These are phyloP conservation scores for Aspergillus unguis DNA, from an alignment of 2,329 filamentous ascomycete species.

Conservation along the genomic window DNA sequence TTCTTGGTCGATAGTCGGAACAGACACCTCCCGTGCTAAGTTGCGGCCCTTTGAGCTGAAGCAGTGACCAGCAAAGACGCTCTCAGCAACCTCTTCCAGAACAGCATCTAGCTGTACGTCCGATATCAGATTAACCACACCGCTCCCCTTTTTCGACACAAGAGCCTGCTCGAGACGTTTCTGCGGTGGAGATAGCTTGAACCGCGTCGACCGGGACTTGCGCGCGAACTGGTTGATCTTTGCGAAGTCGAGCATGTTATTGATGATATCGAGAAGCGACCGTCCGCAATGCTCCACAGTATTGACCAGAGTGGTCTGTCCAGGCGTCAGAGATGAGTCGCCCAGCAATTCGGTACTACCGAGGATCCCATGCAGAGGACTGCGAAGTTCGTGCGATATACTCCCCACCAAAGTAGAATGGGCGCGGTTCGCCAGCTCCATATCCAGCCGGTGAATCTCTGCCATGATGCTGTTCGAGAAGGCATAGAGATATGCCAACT, in stretches of 20 bases:
- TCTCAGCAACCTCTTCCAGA: slow-evolving; percentile 25
- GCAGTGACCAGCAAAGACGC: slow-evolving; percentile 26
- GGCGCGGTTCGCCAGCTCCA: slow-evolving; percentile 29
- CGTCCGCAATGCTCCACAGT: slow-evolving; percentile 41
- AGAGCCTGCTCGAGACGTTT: background rate
- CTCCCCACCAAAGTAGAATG: slow-evolving; percentile 34
- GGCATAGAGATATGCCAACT: slow-evolving; percentile 28
- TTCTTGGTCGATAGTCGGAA: background rate
- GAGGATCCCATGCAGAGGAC: slow-evolving; percentile 36
- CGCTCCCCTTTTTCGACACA: background rate
- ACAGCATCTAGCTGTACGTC: slow-evolving; percentile 20
- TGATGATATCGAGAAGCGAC: slow-evolving; percentile 43
- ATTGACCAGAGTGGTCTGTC: slow-evolving; percentile 31
- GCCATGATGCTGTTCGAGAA: slow-evolving; percentile 36
- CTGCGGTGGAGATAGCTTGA: background rate
- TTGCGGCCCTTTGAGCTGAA: slow-evolving; percentile 13
- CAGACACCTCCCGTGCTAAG: background rate
- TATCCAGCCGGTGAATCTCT: slow-evolving; percentile 30
- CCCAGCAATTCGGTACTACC: slow-evolving; percentile 32
- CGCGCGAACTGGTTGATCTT: slow-evolving; percentile 23
- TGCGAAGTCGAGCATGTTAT: slow-evolving; percentile 34
- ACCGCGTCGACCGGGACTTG: background rate
- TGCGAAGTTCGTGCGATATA: slow-evolving; percentile 37
- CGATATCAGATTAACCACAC: slow-evolving; percentile 4
- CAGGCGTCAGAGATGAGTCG: slow-evolving; percentile 27